Percentiles rank a stretch among this genome's conserved stretches.
These are phyloP conservation scores for Lotus japonicus DNA, from an alignment of 306 rosid species.

Conservation along the genomic window DNA sequence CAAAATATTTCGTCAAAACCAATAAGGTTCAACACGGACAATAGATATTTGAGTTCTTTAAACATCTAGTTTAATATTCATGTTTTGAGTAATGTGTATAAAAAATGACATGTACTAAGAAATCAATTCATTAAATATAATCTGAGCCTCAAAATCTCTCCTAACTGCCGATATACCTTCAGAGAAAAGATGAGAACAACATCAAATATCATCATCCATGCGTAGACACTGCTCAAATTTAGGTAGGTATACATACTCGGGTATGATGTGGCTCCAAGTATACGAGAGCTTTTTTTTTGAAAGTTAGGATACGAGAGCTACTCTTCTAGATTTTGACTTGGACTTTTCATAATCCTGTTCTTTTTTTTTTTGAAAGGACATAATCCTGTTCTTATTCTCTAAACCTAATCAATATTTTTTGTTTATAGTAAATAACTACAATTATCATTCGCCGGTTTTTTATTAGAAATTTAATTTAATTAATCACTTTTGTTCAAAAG, in stretches of 20 bases:
- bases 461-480: background rate
- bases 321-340: conserved; percentile 15
- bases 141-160: too few species aligned
- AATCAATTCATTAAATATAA: too few species aligned
- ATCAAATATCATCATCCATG: background rate
- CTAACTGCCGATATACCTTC: too few species aligned
- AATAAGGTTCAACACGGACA: too few species aligned
- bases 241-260: background rate
- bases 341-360: background rate
- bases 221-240: background rate
- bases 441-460: background rate
- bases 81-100: too few species aligned
- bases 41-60: too few species aligned
- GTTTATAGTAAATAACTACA: background rate
- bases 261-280: background rate
- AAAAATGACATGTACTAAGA: too few species aligned
- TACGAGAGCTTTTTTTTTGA: too few species aligned
- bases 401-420: background rate
- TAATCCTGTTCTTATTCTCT: background rate
- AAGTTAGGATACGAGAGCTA: too few species aligned
- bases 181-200: too few species aligned
- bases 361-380: too few species aligned
- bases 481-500: background rate
- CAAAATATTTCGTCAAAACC: background rate
- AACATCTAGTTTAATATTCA: too few species aligned